Evolutionary conservation across 805 yeast genomes (phyloP), one percentile per base, ranked within the genome.

Genomic region (Starmerella apicola): DNA sequence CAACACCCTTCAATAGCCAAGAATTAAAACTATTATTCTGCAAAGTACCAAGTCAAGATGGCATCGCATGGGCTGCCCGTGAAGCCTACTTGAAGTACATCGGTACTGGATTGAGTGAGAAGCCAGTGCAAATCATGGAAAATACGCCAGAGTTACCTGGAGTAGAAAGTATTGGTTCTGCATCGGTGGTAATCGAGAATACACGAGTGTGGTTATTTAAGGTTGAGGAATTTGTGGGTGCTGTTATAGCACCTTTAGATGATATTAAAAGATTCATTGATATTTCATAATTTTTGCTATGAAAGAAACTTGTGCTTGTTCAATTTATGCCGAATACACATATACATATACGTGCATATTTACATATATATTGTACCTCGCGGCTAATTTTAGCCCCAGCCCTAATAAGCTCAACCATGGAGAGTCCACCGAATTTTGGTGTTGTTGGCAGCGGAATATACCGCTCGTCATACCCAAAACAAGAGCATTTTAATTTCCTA

Each of bases 391-490:
- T n/a, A n/a, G n/a, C n/a, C n/a, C n/a, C n/a, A n/a, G n/a, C n/a
- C n/a, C n/a, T n/a, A n/a, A n/a, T n/a, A n/a, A n/a, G n/a, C 23
- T 13, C 13, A 12, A 27, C 12, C 35, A 47, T 53, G 44, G 56
- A 53, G 42, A 37, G 48, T 24, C 98, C 98, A 2, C 96, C 91
- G 56, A 91, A 91, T 62, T 91, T 91, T 60, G 73, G 94, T 5
- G 75, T 80, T 35, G 95, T 91, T 2, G 74, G 79, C 39, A 75
- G 77, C 3, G 67, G 71, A 34, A 80, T 91, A 3, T 91, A 84
- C 59, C 67, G 98, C 40, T 76, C 88, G 30, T 81, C 95, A 33
- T 88, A 88, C 59, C 98, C 98, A 2, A 71, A 88, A 37, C 69
- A 77, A 2, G 91, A 79, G 54, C 85, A 85, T 58, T 84, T 88